A percentile compares a stretch with the other conserved stretches of the same genome.
Conservation (phyloP, 495 filamentous ascomycete species). For the Penicillium dipodomyicola region DNA sequence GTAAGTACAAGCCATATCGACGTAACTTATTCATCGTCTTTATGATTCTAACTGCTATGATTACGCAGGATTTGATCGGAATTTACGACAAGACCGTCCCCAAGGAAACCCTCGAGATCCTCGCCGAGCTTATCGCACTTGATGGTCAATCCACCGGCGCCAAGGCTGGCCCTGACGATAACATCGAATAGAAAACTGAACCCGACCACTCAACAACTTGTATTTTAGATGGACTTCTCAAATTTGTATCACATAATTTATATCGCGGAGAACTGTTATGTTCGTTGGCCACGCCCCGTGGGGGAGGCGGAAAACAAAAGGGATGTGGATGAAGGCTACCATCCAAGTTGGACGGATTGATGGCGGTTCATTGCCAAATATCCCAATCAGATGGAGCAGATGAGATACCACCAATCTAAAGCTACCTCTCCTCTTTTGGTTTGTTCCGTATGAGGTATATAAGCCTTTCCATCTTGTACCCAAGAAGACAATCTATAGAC, state of each 20-base stretch:
- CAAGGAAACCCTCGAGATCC: conserved; percentile 90
- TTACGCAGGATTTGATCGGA: conserved; percentile 5
- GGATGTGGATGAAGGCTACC: neutral
- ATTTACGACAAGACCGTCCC: conserved; percentile 98
- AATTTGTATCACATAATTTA: conserved; percentile 11
- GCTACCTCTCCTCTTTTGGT: neutral
- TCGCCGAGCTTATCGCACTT: conserved; percentile 96
- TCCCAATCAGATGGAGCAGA: neutral
- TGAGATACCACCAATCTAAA: neutral
- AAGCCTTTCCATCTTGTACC: neutral
- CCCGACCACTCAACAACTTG: conserved; percentile 8
- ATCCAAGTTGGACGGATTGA: neutral
- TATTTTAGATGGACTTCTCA: conserved; percentile 13
- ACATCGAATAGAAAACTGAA: conserved; percentile 36
- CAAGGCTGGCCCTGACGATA: conserved; percentile 36
- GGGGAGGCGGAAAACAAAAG: neutral
- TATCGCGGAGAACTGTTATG: neutral
- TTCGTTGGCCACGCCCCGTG: neutral
- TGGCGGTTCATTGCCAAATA: neutral
- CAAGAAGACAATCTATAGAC: neutral
- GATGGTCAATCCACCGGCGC: conserved; percentile 59
- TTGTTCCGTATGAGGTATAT: neutral
- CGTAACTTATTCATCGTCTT: neutral
- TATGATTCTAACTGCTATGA: conserved; percentile 22
- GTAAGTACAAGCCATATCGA: neutral